Percentiles rank a stretch among this genome's conserved stretches.
phyloP scores from a whole-genome alignment of 768 basidiomycete species.

The Mycena vulgaris region DNA sequence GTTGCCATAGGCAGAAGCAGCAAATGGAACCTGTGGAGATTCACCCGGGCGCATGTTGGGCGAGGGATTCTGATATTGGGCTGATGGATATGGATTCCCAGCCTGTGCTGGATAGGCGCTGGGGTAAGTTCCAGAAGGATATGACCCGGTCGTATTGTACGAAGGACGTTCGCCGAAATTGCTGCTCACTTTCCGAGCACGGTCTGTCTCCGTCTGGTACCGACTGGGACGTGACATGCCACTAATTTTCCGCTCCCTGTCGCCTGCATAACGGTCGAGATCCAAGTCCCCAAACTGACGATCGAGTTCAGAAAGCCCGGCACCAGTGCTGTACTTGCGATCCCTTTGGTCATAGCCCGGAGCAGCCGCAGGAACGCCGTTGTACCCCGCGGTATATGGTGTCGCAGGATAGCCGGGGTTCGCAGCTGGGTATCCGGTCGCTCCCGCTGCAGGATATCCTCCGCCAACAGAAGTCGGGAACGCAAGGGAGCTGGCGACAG shows the following conservation, averaged over 20 bases:
- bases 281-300: constrained; percentile 62
- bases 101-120: constrained; percentile 39
- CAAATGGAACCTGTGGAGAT: constrained; percentile 53
- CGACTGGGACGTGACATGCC: constrained; percentile 58
- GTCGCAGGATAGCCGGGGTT: constrained; percentile 42
- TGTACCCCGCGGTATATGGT: constrained; percentile 41
- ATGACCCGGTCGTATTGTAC: constrained; percentile 51
- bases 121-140: constrained; percentile 38
- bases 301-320: constrained; percentile 52
- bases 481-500: constrained; percentile 44
- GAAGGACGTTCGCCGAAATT: constrained; percentile 51
- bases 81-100: constrained; percentile 38
- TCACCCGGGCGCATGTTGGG: constrained; percentile 68
- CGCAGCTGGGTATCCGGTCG: constrained; percentile 15
- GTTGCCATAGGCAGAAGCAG: constrained; percentile 52
- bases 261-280: constrained; percentile 50
- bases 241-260: constrained; percentile 54
- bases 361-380: constrained; percentile 37
- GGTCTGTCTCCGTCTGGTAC: constrained; percentile 61
- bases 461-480: constrained; percentile 50
- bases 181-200: constrained; percentile 56
- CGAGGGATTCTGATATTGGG: constrained; percentile 55
- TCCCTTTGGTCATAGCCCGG: constrained; percentile 42
- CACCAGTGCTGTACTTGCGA: constrained; percentile 52
- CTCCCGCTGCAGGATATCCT: constrained; percentile 39